Base-by-base conservation (phyloP, 345 rosid species). In the Salix exigua region DNA sequence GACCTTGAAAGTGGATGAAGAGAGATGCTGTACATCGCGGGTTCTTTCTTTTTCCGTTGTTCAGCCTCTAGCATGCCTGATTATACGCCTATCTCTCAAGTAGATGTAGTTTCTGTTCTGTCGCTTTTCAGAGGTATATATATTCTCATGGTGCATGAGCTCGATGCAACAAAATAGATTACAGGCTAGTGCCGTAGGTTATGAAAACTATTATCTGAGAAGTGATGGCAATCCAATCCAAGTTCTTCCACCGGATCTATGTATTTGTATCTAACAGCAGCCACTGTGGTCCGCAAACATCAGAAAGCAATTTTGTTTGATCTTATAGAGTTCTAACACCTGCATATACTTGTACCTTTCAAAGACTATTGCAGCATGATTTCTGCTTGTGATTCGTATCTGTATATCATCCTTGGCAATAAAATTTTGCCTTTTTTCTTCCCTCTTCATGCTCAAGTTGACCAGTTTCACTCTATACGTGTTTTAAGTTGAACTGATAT, bases 221-320 rank as follows among this genome's bases (percentile, higher is more conserved):
- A 65, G 35, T 60, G 23, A 33, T 55, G 72, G 81, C 90, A 75
- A 75, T 81, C 81, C 83, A 46, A 73, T 72, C 64, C 72, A 23
- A 10, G 28, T 72, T 75, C 72, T 5, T 21, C 66, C 58, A 31
- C 69, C 28, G 66, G 14, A 58, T 70, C 8, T 21, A n/a, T 77
- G 76, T 79, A 68, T 48, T 72, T 75, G 37, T 73, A 68, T 84
- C 80, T 84, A 86, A 77, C 85, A 48, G 38, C 67, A 72, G 81
- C 65, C 70, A 42, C 55, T 68, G 31, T 66, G 58, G 3, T 26
- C 64, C 63, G 21, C 21, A 58, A 63, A 72, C 76, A 53, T 73
- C 78, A 77, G 80, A 80, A 83, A 33, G 78, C 82, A 88, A 71
- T 88, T 87, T 87, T 89, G 85, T 84, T 74, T 84, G 86, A 84